These are phyloP conservation scores for Dactylellina haptotyla DNA, from an alignment of 2,329 filamentous ascomycete genomes.

Conservation along the genomic window DNA sequence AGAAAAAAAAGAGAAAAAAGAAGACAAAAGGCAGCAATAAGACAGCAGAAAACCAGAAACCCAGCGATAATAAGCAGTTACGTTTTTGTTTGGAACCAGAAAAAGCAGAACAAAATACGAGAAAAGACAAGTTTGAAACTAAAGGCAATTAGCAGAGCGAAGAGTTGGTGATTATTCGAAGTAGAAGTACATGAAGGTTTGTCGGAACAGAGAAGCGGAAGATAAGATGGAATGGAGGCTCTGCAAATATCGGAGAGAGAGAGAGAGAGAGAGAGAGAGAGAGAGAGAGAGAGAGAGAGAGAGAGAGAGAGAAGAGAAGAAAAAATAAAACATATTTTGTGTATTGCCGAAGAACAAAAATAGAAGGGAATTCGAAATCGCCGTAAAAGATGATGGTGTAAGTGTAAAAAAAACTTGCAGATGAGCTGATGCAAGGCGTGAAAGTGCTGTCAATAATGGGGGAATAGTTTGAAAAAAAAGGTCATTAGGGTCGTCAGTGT, in stretches of 20 bases:
- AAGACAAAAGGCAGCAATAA: constrained; percentile 4
- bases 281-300: not conserved
- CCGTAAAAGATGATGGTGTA: constrained; percentile 1
- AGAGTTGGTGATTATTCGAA: constrained; percentile 8
- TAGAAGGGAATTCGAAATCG: constrained; percentile 10
- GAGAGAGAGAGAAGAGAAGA: not conserved
- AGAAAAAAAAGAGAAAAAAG: not conserved
- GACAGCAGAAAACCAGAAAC: too few relatives aligned
- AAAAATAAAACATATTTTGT: not conserved
- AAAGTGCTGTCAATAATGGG: constrained; percentile 19
- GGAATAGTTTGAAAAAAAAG: not conserved
- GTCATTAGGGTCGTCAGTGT: constrained; percentile 49
- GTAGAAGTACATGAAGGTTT: constrained; percentile 18
- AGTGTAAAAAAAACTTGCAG: constrained; percentile 4
- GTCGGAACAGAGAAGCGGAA: constrained; percentile 7
- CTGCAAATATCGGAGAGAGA: not conserved
- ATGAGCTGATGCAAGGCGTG: constrained; percentile 18
- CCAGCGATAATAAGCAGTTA: constrained; percentile 14
- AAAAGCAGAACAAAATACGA: constrained; percentile 11
- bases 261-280: not conserved
- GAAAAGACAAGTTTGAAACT: not conserved
- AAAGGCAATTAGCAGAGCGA: constrained; percentile 16
- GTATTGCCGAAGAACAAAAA: not conserved
- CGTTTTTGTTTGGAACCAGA: constrained; percentile 14
- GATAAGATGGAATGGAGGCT: not conserved